phyloP scores from a whole-genome alignment of 805 yeast genomes.

The Candida qinlingensis region DNA sequence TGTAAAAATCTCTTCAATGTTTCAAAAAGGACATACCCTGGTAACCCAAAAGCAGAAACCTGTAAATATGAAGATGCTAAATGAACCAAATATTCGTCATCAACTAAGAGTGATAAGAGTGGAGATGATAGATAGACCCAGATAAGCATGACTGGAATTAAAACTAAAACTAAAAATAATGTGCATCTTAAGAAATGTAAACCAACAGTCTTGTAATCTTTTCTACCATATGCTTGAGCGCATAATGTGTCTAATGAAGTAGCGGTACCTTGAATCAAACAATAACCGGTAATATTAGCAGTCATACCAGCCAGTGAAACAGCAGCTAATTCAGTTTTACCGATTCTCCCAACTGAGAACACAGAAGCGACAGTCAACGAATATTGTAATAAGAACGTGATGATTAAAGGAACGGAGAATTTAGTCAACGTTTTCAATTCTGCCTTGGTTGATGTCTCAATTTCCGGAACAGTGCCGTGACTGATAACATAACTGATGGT shows the following conservation, averaged over 20 bases:
- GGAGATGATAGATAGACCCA: slow-evolving; percentile 57
- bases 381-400: slow-evolving; percentile 66
- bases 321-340: slow-evolving; percentile 68
- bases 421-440: slow-evolving; percentile 36
- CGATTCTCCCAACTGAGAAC: slow-evolving; percentile 71
- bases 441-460: slow-evolving; percentile 28
- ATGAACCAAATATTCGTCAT: slow-evolving; percentile 38
- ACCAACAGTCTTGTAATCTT: slow-evolving; percentile 61
- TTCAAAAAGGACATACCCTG: slow-evolving; percentile 67
- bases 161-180: slow-evolving; percentile 47
- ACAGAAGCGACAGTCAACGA: slow-evolving; percentile 73
- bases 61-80: slow-evolving; percentile 57
- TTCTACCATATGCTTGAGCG: slow-evolving; percentile 73
- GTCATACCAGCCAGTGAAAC: slow-evolving; percentile 74
- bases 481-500: slow-evolving; percentile 22
- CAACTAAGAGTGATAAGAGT: slow-evolving; percentile 39
- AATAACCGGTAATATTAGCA: slow-evolving; percentile 69
- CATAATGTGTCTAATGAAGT: slow-evolving; percentile 74
- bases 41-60: slow-evolving; percentile 57
- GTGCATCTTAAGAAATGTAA: slow-evolving; percentile 64
- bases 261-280: slow-evolving; percentile 72
- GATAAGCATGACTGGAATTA: slow-evolving; percentile 49
- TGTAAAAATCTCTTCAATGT: slow-evolving; percentile 70
- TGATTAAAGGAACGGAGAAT: slow-evolving; percentile 56
- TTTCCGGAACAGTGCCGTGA: slow-evolving; percentile 21